A percentile compares a stretch with the other conserved stretches of the same genome.
These are phyloP conservation scores for Sungouiella blattae DNA, from an alignment of 805 yeast genomes.

Conservation along the genomic window DNA sequence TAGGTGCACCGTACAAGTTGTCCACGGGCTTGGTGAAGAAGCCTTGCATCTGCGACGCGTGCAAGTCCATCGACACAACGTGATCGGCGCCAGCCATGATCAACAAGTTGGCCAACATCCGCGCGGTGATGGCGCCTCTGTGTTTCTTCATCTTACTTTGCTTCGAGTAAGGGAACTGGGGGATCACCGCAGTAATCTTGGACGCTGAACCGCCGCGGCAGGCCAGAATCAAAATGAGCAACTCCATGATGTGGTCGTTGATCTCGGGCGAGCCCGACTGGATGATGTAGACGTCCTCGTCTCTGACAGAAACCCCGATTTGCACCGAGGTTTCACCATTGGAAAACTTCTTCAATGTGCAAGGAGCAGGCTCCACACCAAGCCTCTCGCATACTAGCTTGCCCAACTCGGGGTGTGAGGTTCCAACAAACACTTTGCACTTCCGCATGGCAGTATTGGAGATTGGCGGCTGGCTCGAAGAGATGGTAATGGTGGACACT, in stretches of 20 bases:
- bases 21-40: slow-evolving; percentile 97
- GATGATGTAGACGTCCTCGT: slow-evolving; percentile 87
- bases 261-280: slow-evolving; percentile 85
- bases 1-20: slow-evolving; percentile 93
- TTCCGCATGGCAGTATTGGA: slow-evolving; percentile 65
- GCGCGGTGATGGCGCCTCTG: slow-evolving; percentile 97
- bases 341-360: slow-evolving; percentile 85
- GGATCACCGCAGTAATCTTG: slow-evolving; percentile 93
- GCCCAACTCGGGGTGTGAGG: slow-evolving; percentile 95
- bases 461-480: too few relatives aligned
- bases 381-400: slow-evolving; percentile 81
- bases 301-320: slow-evolving; percentile 91
- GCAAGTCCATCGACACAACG: slow-evolving; percentile 94
- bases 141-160: slow-evolving; percentile 98
- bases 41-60: slow-evolving; percentile 99
- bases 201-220: slow-evolving; percentile 98
- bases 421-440: slow-evolving; percentile 95
- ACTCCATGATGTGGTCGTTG: slow-evolving; percentile 96
- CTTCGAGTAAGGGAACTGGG: slow-evolving; percentile 90
- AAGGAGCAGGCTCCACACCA: slow-evolving; percentile 93
- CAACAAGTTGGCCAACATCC: slow-evolving; percentile 92
- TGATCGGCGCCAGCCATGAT: slow-evolving; percentile 99
- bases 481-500: too few relatives aligned
- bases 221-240: slow-evolving; percentile 87
- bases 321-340: slow-evolving; percentile 98